Evolutionary conservation across 495 filamentous ascomycete species (phyloP).

Genomic region (Arthonia radiata): DNA sequence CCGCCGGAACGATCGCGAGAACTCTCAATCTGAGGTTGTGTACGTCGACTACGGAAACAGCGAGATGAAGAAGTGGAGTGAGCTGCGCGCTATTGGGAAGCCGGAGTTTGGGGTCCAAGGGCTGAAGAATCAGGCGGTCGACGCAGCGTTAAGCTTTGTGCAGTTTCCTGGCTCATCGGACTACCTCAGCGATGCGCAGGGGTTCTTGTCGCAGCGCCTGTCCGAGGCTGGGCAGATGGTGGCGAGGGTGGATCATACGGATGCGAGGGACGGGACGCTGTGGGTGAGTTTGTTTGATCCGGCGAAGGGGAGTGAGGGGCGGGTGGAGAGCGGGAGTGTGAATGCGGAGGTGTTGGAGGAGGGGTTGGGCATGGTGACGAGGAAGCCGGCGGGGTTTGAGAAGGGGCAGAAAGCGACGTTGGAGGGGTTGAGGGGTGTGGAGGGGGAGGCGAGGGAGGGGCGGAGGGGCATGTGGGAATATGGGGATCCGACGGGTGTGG

Average conservation of each 20-base stretch:
- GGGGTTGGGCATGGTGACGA: constrained; percentile 70
- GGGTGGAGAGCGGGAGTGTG: constrained; percentile 38
- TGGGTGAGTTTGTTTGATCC: constrained; percentile 76
- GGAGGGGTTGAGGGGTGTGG: constrained; percentile 35
- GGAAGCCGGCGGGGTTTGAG: constrained; percentile 80
- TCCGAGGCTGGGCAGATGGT: constrained; percentile 50
- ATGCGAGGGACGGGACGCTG: constrained; percentile 46
- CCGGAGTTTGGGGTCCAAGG: constrained; percentile 43
- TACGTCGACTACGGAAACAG: constrained; percentile 96
- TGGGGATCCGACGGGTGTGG: constrained; percentile 77
- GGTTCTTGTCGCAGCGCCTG: constrained; percentile 22
- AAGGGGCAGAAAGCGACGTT: constrained; percentile 44
- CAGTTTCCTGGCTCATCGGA: constrained; percentile 53
- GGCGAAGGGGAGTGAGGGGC: constrained; percentile 23
- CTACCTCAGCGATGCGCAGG: constrained; percentile 56
- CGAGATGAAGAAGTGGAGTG: constrained; percentile 61
- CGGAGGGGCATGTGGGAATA: constrained; percentile 92
- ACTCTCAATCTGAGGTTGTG: constrained; percentile 64
- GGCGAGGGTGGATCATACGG: constrained; percentile 64
- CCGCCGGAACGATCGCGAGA: constrained; percentile 72
- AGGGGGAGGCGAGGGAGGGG: constrained; percentile 50
- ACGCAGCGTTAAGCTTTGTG: constrained; percentile 67
- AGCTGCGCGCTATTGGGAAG: constrained; percentile 52
- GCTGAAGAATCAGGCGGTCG: constrained; percentile 65
- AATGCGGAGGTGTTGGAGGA: constrained; percentile 65